Base-by-base conservation (phyloP, 441 rosid species). In the Isatis lusitanica region DNA sequence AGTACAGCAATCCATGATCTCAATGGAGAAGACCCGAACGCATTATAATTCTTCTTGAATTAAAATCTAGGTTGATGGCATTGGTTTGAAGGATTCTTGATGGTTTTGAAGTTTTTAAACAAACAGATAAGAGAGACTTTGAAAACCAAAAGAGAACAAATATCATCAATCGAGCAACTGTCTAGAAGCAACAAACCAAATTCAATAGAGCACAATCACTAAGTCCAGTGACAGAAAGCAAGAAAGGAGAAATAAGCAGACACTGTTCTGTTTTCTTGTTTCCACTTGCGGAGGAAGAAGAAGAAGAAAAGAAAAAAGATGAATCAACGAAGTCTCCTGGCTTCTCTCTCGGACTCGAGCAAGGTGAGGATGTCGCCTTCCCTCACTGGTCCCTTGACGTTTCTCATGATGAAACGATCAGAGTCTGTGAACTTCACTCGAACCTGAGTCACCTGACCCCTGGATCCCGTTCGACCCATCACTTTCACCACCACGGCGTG, bases 341-440 rank as follows among this genome's bases (percentile, higher is more conserved):
- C 96, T 80, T 90, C 96, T 59, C 96, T 81, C 83, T 90, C 92
- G 0, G 92, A 88, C 86, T 90, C 93, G 12, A 88, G 88, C 51
- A 90, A 77, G 31, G 93, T 85, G 26, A 90, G 90, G 35, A 90
- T 76, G 66, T 88, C 96, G 0, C 93, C 96, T 72, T 90, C 91
- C 70, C 93, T 90, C 39, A 90, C 90, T 0, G 93, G 93, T 83
- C 96, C 96, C 80, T 90, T 90, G 9, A 90, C 91, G 1, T 88
- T 90, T 80, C 96, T 85, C 90, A 84, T 90, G 73, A 90, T 88
- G 83, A 80, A 88, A 3, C 96, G 89, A 79, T 88, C 88, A 73
- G 81, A 84, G 69, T 88, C 93, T 12, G 87, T 88, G 68, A 88
- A 85, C 83, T 86, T 90, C 10, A 88, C 91, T 50, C 96, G 74